Evolutionary conservation across 352 stramenopile species (phyloP).

Genomic region (Phytopythium delawarense): DNA sequence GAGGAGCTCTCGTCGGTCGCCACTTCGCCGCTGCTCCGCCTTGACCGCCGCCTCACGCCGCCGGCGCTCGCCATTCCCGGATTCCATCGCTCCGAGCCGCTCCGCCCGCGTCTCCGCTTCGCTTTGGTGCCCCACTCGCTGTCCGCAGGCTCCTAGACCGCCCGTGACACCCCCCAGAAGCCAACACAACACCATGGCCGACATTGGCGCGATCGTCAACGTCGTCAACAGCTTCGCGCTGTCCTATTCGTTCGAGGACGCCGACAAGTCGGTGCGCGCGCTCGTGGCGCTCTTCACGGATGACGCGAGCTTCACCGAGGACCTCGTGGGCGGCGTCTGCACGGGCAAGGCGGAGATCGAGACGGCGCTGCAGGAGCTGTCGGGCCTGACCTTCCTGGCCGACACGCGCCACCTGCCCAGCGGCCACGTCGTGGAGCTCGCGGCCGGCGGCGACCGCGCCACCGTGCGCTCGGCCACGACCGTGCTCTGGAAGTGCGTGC

Average conservation of each 20-base stretch:
- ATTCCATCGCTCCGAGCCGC: background rate
- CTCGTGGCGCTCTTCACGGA: conserved; percentile 68
- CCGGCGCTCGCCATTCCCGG: background rate
- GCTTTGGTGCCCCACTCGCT: background rate
- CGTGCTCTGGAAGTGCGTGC: conserved; percentile 85
- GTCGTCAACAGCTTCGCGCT: conserved; percentile 82
- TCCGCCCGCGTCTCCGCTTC: background rate
- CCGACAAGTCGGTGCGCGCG: conserved; percentile 60
- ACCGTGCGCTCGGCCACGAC: conserved; percentile 59
- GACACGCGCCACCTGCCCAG: conserved; percentile 80
- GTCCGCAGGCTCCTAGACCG: background rate
- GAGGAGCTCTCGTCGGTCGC: conserved; percentile 1
- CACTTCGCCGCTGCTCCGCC: background rate
- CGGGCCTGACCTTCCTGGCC: conserved; percentile 71
- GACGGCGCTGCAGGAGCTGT: conserved; percentile 59
- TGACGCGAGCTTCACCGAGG: conserved; percentile 70
- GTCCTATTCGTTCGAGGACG: conserved; percentile 73
- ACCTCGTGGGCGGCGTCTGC: conserved; percentile 71
- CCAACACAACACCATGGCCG: conserved; percentile 36
- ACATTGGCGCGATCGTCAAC: conserved; percentile 76
- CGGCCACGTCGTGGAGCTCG: conserved; percentile 72
- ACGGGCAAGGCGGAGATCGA: conserved; percentile 67
- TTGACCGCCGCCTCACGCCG: background rate
- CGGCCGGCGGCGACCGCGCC: conserved; percentile 38
- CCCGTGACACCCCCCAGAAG: background rate